phyloP scores from a whole-genome alignment of 129 eudicot genomes.

The Mikania micrantha region DNA sequence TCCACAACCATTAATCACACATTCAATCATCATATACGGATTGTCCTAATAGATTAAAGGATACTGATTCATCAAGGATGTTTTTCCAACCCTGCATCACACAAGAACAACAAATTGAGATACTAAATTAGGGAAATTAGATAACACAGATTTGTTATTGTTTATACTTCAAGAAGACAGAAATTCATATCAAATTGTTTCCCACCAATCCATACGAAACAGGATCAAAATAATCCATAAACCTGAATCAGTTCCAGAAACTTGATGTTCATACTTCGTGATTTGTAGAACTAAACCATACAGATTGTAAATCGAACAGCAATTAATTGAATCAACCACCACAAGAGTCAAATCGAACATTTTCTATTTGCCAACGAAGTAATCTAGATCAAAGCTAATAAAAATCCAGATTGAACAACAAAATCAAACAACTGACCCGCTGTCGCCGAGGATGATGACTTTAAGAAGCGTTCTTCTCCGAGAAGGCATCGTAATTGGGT shows the following conservation, averaged over 20 bases:
- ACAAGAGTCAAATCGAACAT: slow-evolving; percentile 11
- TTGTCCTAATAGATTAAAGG: slow-evolving; percentile 36
- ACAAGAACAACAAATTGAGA: slow-evolving; percentile 17
- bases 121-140: background rate
- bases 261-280: background rate
- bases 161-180: too few species aligned
- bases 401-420: slow-evolving; percentile 13
- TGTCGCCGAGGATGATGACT: too few species aligned
- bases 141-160: slow-evolving; percentile 1
- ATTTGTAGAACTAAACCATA: slow-evolving; percentile 5
- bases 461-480: slow-evolving; percentile 81
- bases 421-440: slow-evolving; percentile 50
- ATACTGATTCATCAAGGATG: too few species aligned
- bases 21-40: too few species aligned
- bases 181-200: slow-evolving; percentile 10
- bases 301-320: background rate
- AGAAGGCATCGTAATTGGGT: slow-evolving; percentile 52
- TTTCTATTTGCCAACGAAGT: background rate
- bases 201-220: background rate
- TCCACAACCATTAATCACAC: too few species aligned
- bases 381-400: slow-evolving; percentile 22
- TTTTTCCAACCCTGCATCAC: slow-evolving; percentile 90
- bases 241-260: slow-evolving; percentile 6
- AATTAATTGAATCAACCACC: too few species aligned
- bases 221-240: slow-evolving; percentile 5